Base-by-base conservation (phyloP, 2,329 filamentous ascomycete genomes). In the Berkeleyomyces basicola region DNA sequence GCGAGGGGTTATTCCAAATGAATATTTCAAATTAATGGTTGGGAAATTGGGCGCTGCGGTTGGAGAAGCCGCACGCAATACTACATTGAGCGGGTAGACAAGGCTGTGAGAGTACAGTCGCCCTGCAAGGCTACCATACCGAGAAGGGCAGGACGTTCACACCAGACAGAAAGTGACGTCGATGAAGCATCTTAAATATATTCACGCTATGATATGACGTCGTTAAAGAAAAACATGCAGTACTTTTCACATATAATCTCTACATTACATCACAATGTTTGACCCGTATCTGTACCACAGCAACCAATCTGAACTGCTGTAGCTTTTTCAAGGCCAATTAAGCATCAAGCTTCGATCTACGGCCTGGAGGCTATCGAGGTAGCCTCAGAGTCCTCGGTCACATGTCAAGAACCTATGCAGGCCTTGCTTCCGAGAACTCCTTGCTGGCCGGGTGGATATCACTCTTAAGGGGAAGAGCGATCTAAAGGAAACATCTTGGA, bases 271-370 rank as follows among this genome's bases (percentile, higher is more conserved):
- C 43, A 46, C 10, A 5, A 3, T 84, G 79, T 84, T 68, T 76
- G 79, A 76, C 81, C 80, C 79, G 81, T 83, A 84, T 84, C 81
- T 84, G 81, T 84, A 81, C 81, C 76, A 76, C 79, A 75, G 74
- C 75, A 76, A 73, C 72, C 68, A 68, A 71, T 70, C 80, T 83
- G 73, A 72, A 73, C 71, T 74, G 76, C 75, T 76, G 81, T 79
- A 72, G 81, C 80, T 83, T 83, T 82, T 81, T 77, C 74, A 76
- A 78, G 78, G 79, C 76, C 79, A 76, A 46, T 65, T 65, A 57
- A 59, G 44, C 44, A 51, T 10, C 36, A 55, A 58, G 49, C 61
- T 63, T 61, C 36, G 49, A 81, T 83, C 77, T 83, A 74, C 80
- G 81, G 80, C 81, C 75, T 67, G 77, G 75, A 75, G 74, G 71